phyloP scores from a whole-genome alignment of 768 basidiomycete species.

The Russula dissimulans region DNA sequence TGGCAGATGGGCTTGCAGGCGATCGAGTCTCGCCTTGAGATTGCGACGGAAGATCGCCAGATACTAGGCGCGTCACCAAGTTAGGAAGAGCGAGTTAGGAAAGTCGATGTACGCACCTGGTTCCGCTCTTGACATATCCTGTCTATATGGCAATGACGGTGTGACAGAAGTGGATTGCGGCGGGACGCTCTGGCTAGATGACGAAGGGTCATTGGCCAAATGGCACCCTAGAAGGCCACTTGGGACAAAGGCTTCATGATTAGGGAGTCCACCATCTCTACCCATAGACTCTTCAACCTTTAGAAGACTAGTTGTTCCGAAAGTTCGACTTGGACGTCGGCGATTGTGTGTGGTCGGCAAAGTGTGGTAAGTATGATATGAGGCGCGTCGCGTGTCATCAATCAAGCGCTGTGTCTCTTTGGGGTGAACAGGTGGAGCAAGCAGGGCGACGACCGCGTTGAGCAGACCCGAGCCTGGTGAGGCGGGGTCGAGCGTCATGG shows the following conservation, averaged over 20 bases:
- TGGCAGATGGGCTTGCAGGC: not conserved
- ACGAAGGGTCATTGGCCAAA: not conserved
- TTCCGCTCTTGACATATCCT: not conserved
- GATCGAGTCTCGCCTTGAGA: constrained; percentile 13
- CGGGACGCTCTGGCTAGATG: not conserved
- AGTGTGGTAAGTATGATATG: not conserved
- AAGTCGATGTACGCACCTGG: not conserved
- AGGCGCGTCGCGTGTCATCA: constrained; percentile 5
- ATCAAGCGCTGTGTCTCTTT: constrained; percentile 64
- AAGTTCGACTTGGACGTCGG: not conserved
- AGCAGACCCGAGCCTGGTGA: constrained; percentile 65
- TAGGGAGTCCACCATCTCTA: not conserved
- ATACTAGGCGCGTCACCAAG: not conserved
- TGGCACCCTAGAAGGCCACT: constrained; percentile 9
- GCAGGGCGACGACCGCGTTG: constrained; percentile 74
- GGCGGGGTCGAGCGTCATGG: constrained; percentile 68
- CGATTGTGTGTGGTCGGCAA: not conserved
- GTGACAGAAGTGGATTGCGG: not conserved
- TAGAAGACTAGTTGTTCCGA: constrained; percentile 3
- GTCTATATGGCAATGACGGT: constrained; percentile 5
- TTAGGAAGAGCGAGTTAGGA: not conserved
- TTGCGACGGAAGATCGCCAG: not conserved
- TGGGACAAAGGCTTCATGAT: not conserved
- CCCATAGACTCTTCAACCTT: not conserved
- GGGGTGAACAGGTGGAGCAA: constrained; percentile 46